Percentiles rank a stretch among this genome's conserved stretches.
Conservation (phyloP, 768 basidiomycete species). For the Lactifluus pinguis region DNA sequence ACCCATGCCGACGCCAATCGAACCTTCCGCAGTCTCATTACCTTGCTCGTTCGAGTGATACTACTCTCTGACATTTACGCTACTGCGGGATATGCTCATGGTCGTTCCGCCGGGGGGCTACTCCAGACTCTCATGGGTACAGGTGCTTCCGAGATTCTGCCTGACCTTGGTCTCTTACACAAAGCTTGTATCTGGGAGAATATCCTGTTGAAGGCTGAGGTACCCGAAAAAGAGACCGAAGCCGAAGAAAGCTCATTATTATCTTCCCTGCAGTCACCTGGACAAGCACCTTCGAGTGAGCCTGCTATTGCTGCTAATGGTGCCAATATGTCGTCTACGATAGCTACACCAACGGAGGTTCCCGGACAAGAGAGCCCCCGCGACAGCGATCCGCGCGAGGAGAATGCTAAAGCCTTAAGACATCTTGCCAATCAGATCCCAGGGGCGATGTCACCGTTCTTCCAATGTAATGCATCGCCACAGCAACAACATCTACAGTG, state of each 20-base stretch:
- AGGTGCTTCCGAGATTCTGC: constrained; percentile 53
- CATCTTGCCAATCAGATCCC: constrained; percentile 76
- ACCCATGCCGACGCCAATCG: constrained; percentile 45
- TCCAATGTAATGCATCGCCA: constrained; percentile 54
- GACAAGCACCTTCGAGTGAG: constrained; percentile 26
- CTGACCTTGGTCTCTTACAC: constrained; percentile 71
- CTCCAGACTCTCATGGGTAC: constrained; percentile 66
- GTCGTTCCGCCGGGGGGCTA: constrained; percentile 63
- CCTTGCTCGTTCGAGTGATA: constrained; percentile 70
- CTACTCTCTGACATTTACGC: constrained; percentile 83
- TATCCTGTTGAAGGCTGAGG: constrained; percentile 57
- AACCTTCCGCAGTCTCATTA: constrained; percentile 63
- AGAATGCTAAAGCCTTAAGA: constrained; percentile 68
- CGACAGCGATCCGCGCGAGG: constrained; percentile 41
- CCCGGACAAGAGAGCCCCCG: constrained; percentile 23
- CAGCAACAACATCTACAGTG: not conserved
- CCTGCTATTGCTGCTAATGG: constrained; percentile 19
- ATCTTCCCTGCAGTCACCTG: constrained; percentile 44
- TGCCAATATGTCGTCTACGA: constrained; percentile 13
- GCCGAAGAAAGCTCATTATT: constrained; percentile 33
- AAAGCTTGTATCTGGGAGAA: constrained; percentile 83
- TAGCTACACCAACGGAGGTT: constrained; percentile 18
- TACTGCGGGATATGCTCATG: constrained; percentile 73
- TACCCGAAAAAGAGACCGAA: constrained; percentile 29
- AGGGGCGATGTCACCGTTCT: constrained; percentile 67